Base-by-base conservation (phyloP, 352 stramenopile species). In the Pythium biforme region DNA sequence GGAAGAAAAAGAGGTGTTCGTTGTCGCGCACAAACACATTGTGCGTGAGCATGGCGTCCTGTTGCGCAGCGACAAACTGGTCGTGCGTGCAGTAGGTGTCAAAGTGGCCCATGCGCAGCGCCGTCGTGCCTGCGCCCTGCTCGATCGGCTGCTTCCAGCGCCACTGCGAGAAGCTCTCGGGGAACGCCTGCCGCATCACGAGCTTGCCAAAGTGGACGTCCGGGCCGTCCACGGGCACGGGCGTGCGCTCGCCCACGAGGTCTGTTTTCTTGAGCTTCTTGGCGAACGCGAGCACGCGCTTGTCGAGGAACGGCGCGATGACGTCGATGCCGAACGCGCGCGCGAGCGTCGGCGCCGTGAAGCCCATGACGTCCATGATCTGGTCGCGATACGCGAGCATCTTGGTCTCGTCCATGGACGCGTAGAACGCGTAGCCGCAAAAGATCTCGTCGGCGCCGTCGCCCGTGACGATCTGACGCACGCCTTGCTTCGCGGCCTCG, bases 361-460 rank as follows among this genome's bases (percentile, higher is more conserved):
- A 97, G 22, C 81, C 81, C 89, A 94, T 96, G 12, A 89, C 74
- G 10, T 64, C 39, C 27, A 79, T 88, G 70, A 97, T 94, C 29
- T 82, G 75, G 46, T 82, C 68, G 3, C 88, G 85, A 53, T 96
- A 95, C 11, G 76, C 66, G 15, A 69, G 76, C 70, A 92, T 76
- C 26, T 74, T 55, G 1, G 71, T 69, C 37, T 91, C 73, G 9
- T 72, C 72, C 67, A 90, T 86, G 25, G 53, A 71, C 37, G 88
- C 82, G 62, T 88, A 95, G 72, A 97, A 97, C 19, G 76, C 82
- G 69, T 97, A 97, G 9, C 83, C 89, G 27, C 85, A 90, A 55
- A 97, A 94, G 9, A 97, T 69, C 63, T 97, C 89, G 65, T 97
- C 89, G 3, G 89, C 81, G 14, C 76, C 89, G 62, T 97, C 89